A percentile compares a stretch with the other conserved stretches of the same genome.
Evolutionary conservation across 345 rosid species (phyloP).

Genomic region (Arabis hirsuta): DNA sequence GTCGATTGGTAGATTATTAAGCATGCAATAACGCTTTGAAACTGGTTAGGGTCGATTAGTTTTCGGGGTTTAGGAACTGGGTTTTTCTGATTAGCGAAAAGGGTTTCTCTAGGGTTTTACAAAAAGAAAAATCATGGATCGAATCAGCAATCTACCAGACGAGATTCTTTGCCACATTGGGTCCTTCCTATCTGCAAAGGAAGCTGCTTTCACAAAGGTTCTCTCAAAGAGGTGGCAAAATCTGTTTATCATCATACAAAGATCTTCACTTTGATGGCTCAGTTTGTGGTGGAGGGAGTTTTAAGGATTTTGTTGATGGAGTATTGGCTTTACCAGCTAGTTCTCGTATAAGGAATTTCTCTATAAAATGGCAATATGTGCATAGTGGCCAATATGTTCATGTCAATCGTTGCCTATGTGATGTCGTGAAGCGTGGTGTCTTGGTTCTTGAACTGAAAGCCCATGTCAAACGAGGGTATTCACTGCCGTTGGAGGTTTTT

Average conservation of each 20-base stretch:
- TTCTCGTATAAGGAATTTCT: neutral
- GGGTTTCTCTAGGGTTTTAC: neutral
- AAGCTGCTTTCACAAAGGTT: neutral
- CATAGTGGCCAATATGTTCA: no score
- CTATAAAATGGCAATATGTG: neutral
- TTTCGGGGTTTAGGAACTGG: no score
- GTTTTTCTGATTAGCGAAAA: no score
- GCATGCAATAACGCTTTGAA: no score
- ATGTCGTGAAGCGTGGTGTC: no score
- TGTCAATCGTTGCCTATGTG: no score
- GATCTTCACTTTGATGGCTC: neutral
- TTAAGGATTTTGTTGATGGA: neutral
- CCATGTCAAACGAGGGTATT: no score
- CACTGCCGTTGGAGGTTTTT: no score
- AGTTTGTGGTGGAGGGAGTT: neutral
- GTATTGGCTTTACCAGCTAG: neutral
- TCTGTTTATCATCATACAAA: neutral
- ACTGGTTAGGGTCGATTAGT: no score
- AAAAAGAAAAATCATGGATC: neutral
- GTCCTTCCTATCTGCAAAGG: neutral
- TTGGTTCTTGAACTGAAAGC: no score
- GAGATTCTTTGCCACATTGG: neutral
- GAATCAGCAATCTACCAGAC: neutral
- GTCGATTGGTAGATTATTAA: no score
- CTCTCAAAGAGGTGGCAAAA: neutral